A percentile compares a stretch with the other conserved stretches of the same genome.
Evolutionary conservation across 805 yeast genomes (phyloP).

Genomic region (Myxozyma neglecta): DNA sequence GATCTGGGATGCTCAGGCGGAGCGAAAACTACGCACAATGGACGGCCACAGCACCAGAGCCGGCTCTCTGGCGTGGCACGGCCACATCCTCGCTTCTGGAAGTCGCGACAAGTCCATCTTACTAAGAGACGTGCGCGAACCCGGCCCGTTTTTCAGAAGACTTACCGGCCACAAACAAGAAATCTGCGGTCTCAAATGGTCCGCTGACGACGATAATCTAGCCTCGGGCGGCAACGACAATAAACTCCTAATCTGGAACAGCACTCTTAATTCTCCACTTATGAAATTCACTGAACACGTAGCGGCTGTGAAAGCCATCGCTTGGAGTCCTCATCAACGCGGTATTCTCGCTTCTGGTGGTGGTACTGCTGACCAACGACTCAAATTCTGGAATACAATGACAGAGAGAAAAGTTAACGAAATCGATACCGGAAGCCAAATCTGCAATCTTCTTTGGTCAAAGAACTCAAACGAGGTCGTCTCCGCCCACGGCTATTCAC

Average conservation of each 20-base stretch:
- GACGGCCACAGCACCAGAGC: constrained; percentile 86
- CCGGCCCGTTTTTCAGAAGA: constrained; percentile 73
- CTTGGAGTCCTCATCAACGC: constrained; percentile 97
- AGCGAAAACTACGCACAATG: constrained; percentile 84
- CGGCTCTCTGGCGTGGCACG: constrained; percentile 89
- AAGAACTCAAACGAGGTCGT: constrained; percentile 88
- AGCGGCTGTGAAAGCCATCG: constrained; percentile 94
- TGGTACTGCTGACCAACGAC: constrained; percentile 88
- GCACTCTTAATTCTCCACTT: constrained; percentile 63
- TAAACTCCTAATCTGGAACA: constrained; percentile 84
- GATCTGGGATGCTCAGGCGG: constrained; percentile 87
- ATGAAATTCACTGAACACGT: constrained; percentile 76
- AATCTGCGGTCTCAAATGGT: constrained; percentile 96
- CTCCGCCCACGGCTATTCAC: constrained; percentile 90
- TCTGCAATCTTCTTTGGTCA: constrained; percentile 92
- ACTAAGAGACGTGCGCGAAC: constrained; percentile 87
- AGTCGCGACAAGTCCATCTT: constrained; percentile 79
- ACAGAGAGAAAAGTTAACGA: constrained; percentile 73
- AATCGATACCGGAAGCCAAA: constrained; percentile 94
- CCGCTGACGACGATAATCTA: constrained; percentile 80
- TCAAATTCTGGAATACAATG: constrained; percentile 88
- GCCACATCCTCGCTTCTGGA: constrained; percentile 83
- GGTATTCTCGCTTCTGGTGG: constrained; percentile 95
- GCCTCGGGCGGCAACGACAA: constrained; percentile 98
- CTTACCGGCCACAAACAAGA: constrained; percentile 84